Percentiles rank a stretch among this genome's conserved stretches.
phyloP scores from a whole-genome alignment of 1,284 basidiomycete species.

The Wallemia hederae region DNA sequence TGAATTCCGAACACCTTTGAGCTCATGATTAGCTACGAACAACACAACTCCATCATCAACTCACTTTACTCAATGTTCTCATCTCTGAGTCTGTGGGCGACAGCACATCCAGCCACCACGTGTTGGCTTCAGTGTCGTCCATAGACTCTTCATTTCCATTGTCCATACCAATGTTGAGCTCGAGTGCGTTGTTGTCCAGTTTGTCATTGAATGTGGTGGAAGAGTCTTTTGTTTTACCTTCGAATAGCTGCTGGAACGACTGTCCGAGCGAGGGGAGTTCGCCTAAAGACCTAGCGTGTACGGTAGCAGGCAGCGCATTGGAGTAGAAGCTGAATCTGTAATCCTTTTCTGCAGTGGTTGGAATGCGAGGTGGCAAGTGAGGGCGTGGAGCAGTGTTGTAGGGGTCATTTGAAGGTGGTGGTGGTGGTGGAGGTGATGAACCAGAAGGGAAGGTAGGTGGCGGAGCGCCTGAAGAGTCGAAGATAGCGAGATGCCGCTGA shows the following conservation, averaged over 20 bases:
- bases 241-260: constrained; percentile 69
- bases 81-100: constrained; percentile 94
- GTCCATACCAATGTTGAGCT: neutral
- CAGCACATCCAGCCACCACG: constrained; percentile 93
- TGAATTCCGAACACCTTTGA: constrained; percentile 96
- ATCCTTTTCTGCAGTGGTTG: constrained; percentile 29
- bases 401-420: constrained; percentile 14
- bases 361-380: constrained; percentile 24
- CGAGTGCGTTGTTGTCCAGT: neutral
- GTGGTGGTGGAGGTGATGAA: constrained; percentile 12
- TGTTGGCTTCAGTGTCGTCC: constrained; percentile 31
- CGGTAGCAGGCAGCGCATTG: constrained; percentile 67
- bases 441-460: constrained; percentile 16
- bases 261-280: constrained; percentile 87
- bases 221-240: constrained; percentile 19
- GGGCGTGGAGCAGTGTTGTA: constrained; percentile 12
- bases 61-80: constrained; percentile 73
- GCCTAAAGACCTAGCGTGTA: constrained; percentile 71
- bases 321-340: constrained; percentile 98
- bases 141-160: constrained; percentile 1
- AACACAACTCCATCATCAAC: no score
- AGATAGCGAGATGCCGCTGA: constrained; percentile 64
- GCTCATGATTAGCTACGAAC: no score
- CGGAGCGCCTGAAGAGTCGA: constrained; percentile 35
- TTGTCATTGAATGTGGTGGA: constrained; percentile 1